Conservation (phyloP, 352 stramenopile species). For the Phytophthora boehmeriae region DNA sequence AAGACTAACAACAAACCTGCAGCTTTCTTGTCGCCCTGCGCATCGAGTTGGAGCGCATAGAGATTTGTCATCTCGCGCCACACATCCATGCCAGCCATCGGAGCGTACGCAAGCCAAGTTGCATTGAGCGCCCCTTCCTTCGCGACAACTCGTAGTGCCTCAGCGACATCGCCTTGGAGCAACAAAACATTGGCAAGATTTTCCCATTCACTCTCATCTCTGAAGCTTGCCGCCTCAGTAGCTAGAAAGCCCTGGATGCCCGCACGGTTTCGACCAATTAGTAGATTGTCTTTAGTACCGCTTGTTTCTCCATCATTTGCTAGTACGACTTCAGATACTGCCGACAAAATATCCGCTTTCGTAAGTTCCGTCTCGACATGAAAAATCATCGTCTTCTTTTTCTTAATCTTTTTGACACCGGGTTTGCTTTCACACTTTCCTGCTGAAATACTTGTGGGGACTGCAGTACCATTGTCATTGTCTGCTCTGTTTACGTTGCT, state of each 20-base stretch:
- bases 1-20: slow-evolving; percentile 34
- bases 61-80: slow-evolving; percentile 72
- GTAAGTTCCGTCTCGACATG: slow-evolving; percentile 23
- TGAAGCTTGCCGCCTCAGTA: slow-evolving; percentile 33
- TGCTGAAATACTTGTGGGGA: neutral
- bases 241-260: slow-evolving; percentile 22
- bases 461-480: neutral
- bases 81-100: slow-evolving; percentile 73
- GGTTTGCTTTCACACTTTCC: slow-evolving; percentile 1
- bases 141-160: slow-evolving; percentile 63
- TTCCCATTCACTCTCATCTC: slow-evolving; percentile 55
- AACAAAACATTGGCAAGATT: slow-evolving; percentile 50
- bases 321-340: slow-evolving; percentile 5
- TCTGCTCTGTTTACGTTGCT: no score
- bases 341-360: slow-evolving; percentile 20
- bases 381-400: slow-evolving; percentile 36
- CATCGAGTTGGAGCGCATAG: slow-evolving; percentile 64
- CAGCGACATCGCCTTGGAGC: slow-evolving; percentile 55
- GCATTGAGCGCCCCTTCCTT: slow-evolving; percentile 48
- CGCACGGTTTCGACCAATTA: slow-evolving; percentile 12
- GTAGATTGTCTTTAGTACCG: slow-evolving; percentile 3
- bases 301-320: slow-evolving; percentile 1
- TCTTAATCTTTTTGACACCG: slow-evolving; percentile 24
- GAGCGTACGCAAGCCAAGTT: slow-evolving; percentile 70
- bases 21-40: slow-evolving; percentile 46